These are phyloP conservation scores for Candida koratica DNA, from an alignment of 805 yeast genomes.

Conservation along the genomic window DNA sequence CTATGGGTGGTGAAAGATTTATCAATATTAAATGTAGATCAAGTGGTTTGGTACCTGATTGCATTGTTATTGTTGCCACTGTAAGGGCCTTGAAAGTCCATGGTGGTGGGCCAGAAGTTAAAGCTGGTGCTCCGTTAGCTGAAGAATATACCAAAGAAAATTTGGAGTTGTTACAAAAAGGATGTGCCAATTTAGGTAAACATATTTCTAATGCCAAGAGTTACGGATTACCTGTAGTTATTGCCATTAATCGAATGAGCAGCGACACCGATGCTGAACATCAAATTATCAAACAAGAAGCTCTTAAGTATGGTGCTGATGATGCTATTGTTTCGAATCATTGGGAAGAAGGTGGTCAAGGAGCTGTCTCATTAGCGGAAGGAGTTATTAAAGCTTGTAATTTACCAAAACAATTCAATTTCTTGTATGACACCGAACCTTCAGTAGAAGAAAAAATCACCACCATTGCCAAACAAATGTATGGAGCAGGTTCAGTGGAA, in stretches of 20 bases:
- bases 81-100: constrained; percentile 81
- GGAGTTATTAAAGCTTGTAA: constrained; percentile 64
- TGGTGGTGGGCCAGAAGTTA: constrained; percentile 87
- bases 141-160: constrained; percentile 69
- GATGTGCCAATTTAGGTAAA: constrained; percentile 72
- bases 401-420: constrained; percentile 42
- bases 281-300: constrained; percentile 60
- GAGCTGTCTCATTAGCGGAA: constrained; percentile 70
- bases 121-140: constrained; percentile 79
- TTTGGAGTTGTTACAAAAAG: constrained; percentile 61
- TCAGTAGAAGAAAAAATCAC: constrained; percentile 64
- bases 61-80: constrained; percentile 77
- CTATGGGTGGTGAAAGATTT: constrained; percentile 99
- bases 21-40: constrained; percentile 89
- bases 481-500: constrained; percentile 85
- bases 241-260: constrained; percentile 76
- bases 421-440: constrained; percentile 58
- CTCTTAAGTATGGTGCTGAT: constrained; percentile 72
- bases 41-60: constrained; percentile 75
- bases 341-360: constrained; percentile 84
- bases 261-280: constrained; percentile 69
- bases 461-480: constrained; percentile 76
- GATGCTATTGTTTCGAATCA: constrained; percentile 81
- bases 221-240: constrained; percentile 76
- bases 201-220: constrained; percentile 69